Evolutionary conservation across 108 stramenopile genomes (phyloP), one percentile per base, ranked within the genome.

Genomic region (Skeletonema grethae): DNA sequence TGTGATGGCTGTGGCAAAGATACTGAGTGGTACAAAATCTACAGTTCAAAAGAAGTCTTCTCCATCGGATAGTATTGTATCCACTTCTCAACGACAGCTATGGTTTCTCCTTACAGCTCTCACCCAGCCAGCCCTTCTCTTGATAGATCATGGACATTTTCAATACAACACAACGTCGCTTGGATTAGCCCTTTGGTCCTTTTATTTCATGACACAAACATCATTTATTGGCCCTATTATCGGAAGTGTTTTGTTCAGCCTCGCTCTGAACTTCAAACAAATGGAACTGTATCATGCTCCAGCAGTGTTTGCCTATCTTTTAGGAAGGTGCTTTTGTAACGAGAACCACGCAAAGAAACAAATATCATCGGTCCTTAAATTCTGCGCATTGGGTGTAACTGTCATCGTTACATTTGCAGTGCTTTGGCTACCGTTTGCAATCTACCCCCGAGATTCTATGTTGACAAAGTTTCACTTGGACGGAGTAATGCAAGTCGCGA

Each of bases 101-200:
- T 63, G 53, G 48, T 50, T 73, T 38, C 59, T 78, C 24, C 43
- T 48, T 16, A 63, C 86, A 48, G 86, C 85, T 9, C 67, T 96
- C 46, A 57, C 75, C 24, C 83, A 90, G 65, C 97, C 97, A 1
- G 89, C 94, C 7, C 75, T 97, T 12, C 43, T 97, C 16, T 63
- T 98, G 53, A 90, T 98, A 53, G 97, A 98, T 78, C 96, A 98
- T 73, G 97, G 97, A 24, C 97, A 98, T 76, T 98, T 98, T 80
- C 97, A 98, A 82, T 98, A 98, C 89, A 98, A 98, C 76, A 85
- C 88, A 15, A 84, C 93, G 6, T 92, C 95, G 12, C 69, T 98
- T 25, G 97, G 95, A 50, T 72, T 97, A 9, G 87, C 92, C 11
- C 57, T 96, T 57, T 87, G 86, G 78, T 74, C 85, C 2, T 89